Evolutionary conservation across 1,139 yeast species (phyloP).

Genomic region (Geotrichum australiense): DNA sequence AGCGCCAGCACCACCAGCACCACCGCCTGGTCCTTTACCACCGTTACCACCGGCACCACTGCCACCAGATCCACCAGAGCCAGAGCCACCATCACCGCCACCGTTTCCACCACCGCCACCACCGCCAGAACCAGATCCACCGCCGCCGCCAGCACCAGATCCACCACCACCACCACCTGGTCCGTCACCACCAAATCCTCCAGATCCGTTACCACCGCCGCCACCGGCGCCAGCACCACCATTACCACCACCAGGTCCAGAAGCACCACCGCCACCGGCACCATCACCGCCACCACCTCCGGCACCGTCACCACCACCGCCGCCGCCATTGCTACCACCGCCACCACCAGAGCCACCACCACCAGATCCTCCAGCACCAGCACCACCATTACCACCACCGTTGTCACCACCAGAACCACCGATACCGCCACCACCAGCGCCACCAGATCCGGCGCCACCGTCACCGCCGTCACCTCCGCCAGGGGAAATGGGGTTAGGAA

Average conservation of each 20-base stretch:
- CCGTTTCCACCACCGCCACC: constrained; percentile 6
- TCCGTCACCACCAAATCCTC: not conserved
- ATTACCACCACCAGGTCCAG: not conserved
- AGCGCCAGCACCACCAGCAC: not conserved
- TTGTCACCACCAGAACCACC: constrained; percentile 1
- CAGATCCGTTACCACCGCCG: not conserved
- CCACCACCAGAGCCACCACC: constrained; percentile 1
- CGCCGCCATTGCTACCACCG: not conserved
- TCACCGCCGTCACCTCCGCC: too few species aligned
- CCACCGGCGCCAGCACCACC: not conserved
- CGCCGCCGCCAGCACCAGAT: constrained; percentile 2
- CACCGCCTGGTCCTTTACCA: not conserved
- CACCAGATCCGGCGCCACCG: constrained; percentile 1
- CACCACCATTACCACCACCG: not conserved
- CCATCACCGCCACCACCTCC: not conserved
- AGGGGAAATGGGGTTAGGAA: too few species aligned
- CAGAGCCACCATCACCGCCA: constrained; percentile 6
- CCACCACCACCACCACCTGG: constrained; percentile 3
- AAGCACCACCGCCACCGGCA: not conserved
- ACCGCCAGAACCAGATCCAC: constrained; percentile 1
- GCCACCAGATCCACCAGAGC: constrained; percentile 5
- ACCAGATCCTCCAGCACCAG: not conserved
- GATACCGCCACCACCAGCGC: not conserved
- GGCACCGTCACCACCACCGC: not conserved
- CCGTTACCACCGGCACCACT: too few species aligned